phyloP scores from a whole-genome alignment of 306 rosid genomes.

The Glycyrrhiza uralensis region DNA sequence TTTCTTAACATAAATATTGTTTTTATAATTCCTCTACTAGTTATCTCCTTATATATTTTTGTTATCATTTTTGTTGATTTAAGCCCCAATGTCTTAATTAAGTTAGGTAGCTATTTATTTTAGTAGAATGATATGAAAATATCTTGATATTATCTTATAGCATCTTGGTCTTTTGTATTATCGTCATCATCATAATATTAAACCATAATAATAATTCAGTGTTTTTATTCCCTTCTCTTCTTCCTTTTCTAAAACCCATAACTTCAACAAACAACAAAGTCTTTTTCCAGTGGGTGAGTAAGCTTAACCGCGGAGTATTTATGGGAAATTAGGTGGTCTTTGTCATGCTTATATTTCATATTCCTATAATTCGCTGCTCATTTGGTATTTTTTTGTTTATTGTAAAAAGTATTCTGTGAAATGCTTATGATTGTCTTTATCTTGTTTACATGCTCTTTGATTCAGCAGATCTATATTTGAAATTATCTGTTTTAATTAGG shows the following conservation, averaged over 20 bases:
- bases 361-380: not conserved
- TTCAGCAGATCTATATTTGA: constrained; percentile 13
- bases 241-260: not conserved
- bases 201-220: too few species aligned
- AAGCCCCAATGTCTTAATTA: not conserved
- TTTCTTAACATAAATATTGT: not conserved
- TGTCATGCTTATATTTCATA: not conserved
- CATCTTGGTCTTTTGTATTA: not conserved
- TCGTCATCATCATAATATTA: not conserved
- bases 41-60: not conserved
- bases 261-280: not conserved
- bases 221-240: too few species aligned
- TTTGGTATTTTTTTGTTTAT: not conserved
- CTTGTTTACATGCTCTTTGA: not conserved
- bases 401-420: not conserved
- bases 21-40: not conserved
- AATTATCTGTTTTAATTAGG: constrained; percentile 11
- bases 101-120: not conserved
- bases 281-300: not conserved
- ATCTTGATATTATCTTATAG: too few species aligned
- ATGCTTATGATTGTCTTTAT: not conserved
- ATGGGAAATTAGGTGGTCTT: not conserved
- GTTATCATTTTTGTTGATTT: not conserved
- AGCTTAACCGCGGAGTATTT: not conserved
- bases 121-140: too few species aligned